phyloP scores from a whole-genome alignment of 306 rosid species.

The Lotus japonicus region DNA sequence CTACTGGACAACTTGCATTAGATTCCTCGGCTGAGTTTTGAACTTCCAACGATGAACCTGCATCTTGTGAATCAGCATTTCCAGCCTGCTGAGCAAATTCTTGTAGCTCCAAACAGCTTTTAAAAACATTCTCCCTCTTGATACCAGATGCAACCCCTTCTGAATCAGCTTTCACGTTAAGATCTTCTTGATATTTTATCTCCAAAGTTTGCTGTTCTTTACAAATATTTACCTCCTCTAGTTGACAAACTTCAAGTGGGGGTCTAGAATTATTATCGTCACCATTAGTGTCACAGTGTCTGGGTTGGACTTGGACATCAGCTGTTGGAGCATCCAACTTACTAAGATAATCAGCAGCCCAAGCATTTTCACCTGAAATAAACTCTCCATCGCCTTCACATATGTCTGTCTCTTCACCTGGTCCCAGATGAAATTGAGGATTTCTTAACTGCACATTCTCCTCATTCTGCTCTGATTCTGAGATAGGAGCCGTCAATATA shows the following conservation, averaged over 20 bases:
- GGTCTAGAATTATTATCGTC: conserved; percentile 17
- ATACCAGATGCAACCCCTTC: conserved; percentile 30
- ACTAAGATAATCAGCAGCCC: conserved; percentile 68
- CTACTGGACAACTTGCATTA: conserved; percentile 11
- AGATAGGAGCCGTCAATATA: conserved; percentile 79
- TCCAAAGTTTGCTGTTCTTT: conserved; percentile 28
- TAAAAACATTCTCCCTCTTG: conserved; percentile 32
- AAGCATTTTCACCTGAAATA: conserved; percentile 46
- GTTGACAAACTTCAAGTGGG: conserved; percentile 39
- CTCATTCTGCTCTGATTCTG: conserved; percentile 55
- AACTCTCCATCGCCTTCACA: conserved; percentile 63
- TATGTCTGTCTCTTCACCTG: conserved; percentile 66
- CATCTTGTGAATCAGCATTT: conserved; percentile 26
- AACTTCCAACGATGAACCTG: conserved; percentile 19
- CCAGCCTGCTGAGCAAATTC: conserved; percentile 28
- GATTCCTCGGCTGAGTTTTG: conserved; percentile 27
- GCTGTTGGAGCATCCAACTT: conserved; percentile 40
- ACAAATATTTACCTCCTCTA: conserved; percentile 30
- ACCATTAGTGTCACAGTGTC: neutral
- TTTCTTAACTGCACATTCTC: conserved; percentile 68
- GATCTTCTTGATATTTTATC: conserved; percentile 30
- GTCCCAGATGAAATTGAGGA: conserved; percentile 90
- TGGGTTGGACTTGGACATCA: conserved; percentile 18
- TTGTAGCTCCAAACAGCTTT: conserved; percentile 60
- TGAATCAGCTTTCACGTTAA: conserved; percentile 26